Evolutionary conservation across 2,329 filamentous ascomycete species (phyloP), one percentile per base, ranked within the genome.

Genomic region (Mycosphaerella sp.): DNA sequence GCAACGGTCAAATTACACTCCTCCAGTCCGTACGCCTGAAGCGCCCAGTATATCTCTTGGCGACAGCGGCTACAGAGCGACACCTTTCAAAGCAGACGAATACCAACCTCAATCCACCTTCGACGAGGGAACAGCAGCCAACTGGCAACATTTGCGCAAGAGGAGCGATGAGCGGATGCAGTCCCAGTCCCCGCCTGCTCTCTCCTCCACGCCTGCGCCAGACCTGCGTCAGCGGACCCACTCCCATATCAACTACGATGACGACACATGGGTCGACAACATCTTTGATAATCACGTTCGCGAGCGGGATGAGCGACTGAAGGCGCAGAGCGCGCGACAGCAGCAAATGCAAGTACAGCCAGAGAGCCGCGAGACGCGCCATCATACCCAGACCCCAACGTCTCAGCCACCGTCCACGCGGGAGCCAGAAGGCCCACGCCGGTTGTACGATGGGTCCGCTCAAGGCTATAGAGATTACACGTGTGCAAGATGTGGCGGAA

Each of bases 71-170:
- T 63, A 63, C 35, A 50, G 55, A 13, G 53, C 58, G 12, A 56
- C 47, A 34, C 57, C 61, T 7, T 49, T 63, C 18, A 51, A 60
- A 14, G 25, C 57, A 17, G 41, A 55, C 28, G 56, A 61, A 8
- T 50, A 49, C 14, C 40, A 47, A n/a, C 46, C 48, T 16, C 44
- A 28, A 14, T 37, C 27, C 13, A 27, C 17, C 14, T 16, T 35
- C 16, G 54, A 57, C 18, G 56, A 60, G 18, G 56, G 50, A 12
- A 43, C 53, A 6, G 47, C 56, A 14, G 57, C 45, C 14, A 52
- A 59, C 28, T 65, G 63, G 63, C 56, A 61, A 42, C 62, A 65
- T 41, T 45, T 65, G 13, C 36, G 45, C 18, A 37, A 18, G n/a
- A 48, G 21, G 16, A 25, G 28, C 28, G 7, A 10, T 41, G 14